A percentile compares a stretch with the other conserved stretches of the same genome.
phyloP scores from a whole-genome alignment of 179 eudicot genomes.

The Camellia oleifera region DNA sequence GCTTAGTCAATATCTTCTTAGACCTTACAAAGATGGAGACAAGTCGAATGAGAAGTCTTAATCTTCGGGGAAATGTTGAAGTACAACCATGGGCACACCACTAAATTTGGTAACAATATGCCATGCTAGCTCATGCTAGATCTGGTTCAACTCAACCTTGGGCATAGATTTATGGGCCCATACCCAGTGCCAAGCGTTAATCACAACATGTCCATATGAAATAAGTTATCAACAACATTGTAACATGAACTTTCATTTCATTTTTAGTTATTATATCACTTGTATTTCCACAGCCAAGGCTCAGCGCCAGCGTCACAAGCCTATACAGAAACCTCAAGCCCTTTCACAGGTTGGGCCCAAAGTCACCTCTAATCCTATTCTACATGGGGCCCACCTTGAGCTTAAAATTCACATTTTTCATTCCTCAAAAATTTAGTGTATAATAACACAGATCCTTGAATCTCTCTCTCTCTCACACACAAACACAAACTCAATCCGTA shows the following conservation, averaged over 20 bases:
- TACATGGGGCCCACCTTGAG: background rate
- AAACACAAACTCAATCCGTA: background rate
- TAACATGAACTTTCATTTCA: background rate
- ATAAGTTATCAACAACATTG: background rate
- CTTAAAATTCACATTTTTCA: background rate
- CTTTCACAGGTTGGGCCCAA: background rate
- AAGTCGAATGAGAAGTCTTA: background rate
- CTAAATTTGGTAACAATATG: background rate
- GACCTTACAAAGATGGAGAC: background rate
- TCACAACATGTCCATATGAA: background rate
- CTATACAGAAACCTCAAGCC: background rate
- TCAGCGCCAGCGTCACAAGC: background rate
- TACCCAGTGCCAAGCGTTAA: background rate
- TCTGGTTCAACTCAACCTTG: background rate
- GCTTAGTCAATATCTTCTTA: background rate
- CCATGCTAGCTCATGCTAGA: background rate
- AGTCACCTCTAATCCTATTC: background rate
- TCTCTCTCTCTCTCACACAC: background rate
- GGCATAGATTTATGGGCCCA: background rate
- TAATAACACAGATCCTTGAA: background rate
- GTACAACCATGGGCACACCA: background rate
- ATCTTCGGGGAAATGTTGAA: too few species aligned
- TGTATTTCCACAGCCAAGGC: background rate
- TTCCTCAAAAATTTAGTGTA: background rate
- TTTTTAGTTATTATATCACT: background rate